Evolutionary conservation across 257 asterid genomes (phyloP).

Genomic region (Orobanche coerulescens): DNA sequence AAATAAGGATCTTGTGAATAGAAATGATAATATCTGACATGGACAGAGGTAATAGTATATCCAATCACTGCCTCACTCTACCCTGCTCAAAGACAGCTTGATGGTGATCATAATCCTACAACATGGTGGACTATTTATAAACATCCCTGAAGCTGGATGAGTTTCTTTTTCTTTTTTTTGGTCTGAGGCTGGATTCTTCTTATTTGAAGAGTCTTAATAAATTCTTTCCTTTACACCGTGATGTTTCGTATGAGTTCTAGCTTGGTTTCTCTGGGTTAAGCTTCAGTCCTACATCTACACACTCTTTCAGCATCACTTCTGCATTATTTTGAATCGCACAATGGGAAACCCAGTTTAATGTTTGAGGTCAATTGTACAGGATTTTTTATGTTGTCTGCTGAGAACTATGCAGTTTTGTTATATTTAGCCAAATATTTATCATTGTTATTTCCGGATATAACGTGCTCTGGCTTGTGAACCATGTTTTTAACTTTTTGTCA

Average conservation of each 20-base stretch:
- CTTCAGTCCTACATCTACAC: neutral
- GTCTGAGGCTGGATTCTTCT: constrained; percentile 9
- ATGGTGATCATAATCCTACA: neutral
- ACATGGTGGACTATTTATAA: neutral
- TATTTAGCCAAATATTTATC: neutral
- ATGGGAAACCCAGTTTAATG: neutral
- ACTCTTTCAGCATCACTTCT: neutral
- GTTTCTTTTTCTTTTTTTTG: neutral
- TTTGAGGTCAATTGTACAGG: neutral
- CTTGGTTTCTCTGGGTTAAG: neutral
- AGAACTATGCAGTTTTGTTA: neutral
- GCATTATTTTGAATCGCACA: neutral
- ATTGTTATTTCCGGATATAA: neutral
- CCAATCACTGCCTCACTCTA: neutral
- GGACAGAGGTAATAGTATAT: neutral
- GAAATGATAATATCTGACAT: neutral
- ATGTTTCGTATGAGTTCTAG: neutral
- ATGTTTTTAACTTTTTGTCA: neutral
- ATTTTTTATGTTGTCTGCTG: neutral
- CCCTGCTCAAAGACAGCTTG: neutral
- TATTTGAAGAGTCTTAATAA: neutral
- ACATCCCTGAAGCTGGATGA: neutral
- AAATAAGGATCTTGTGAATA: neutral
- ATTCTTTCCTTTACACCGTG: neutral
- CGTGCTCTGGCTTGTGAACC: neutral